Base-by-base conservation (phyloP, 768 basidiomycete species). In the Termitomyces sp. region DNA sequence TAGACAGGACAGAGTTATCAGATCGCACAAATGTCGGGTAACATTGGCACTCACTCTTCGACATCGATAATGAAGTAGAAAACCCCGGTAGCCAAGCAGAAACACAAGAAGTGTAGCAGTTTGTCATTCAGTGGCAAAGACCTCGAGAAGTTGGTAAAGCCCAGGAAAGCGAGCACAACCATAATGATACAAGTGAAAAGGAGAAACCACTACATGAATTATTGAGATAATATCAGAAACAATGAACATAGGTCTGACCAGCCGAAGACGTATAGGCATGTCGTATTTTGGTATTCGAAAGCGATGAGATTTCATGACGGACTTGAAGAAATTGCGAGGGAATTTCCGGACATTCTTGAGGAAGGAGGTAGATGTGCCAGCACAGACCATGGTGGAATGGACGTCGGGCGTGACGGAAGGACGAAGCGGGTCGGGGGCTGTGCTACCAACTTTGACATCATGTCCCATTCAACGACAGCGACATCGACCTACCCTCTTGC, bases 61-160 rank as follows among this genome's bases (percentile, higher is more conserved):
- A 92, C 87, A 67, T 94, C 92, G 38, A 92, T 81, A 51, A 94
- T 91, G 68, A 93, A 94, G 74, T 92, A 94, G 73, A 94, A 94
- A 7, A 93, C 84, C 3, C 75, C 86, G 0, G 91, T 94, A 1
- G 91, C 90, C 28, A 90, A 63, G 57, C 79, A 78, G 60, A 94
- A 89, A 71, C 90, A 92, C 12, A 90, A 66, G 69, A 94, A 91
- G 68, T 90, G 92, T 32, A 92, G 74, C 16, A 93, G 70, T 73
- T 92, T 92, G 81, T 89, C 88, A 69, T 91, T 91, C 18, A 93
- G 69, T 1, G 90, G 90, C 24, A 92, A 69, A 12, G 83, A 73
- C 62, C 79, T 78, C 18, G 86, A 77, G 65, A 89, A 77, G 73
- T 90, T 84, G 45, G 92, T 90, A 73, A 94, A 86, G 13, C 92